Evolutionary conservation across 2,329 filamentous ascomycete species (phyloP).

Genomic region (Aspergillus aculeatinus): DNA sequence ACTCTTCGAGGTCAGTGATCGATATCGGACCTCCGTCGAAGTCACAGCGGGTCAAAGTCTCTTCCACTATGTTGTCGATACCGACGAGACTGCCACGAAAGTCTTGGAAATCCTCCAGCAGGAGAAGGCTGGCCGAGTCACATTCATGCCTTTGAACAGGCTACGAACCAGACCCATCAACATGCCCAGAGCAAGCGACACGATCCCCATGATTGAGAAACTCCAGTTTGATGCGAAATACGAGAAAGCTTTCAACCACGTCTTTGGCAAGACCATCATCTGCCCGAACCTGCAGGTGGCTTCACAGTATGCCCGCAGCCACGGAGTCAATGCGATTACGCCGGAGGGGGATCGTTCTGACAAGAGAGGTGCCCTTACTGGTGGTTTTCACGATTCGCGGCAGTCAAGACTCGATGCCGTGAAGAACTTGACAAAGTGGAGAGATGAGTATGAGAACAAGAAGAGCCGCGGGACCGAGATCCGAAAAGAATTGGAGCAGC

Average conservation of each 20-base stretch:
- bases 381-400: constrained; percentile 85
- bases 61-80: constrained; percentile 96
- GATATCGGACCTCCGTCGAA: constrained; percentile 85
- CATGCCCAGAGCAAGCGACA: constrained; percentile 81
- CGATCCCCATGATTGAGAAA: constrained; percentile 81
- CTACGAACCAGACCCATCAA: constrained; percentile 70
- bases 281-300: constrained; percentile 87
- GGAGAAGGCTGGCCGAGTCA: constrained; percentile 79
- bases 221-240: constrained; percentile 74
- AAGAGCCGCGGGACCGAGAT: constrained; percentile 65
- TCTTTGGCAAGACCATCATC: constrained; percentile 93
- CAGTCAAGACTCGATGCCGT: constrained; percentile 86
- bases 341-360: constrained; percentile 92
- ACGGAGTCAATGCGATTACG: constrained; percentile 89
- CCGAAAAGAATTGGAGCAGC: constrained; percentile 66
- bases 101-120: constrained; percentile 77
- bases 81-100: constrained; percentile 78
- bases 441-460: constrained; percentile 70
- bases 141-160: constrained; percentile 89
- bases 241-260: constrained; percentile 85
- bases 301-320: constrained; percentile 85
- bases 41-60: constrained; percentile 88
- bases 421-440: constrained; percentile 70
- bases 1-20: constrained; percentile 80
- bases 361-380: constrained; percentile 91